Percentiles rank a stretch among this genome's conserved stretches.
These are phyloP conservation scores for Gossypium davidsonii DNA, from an alignment of 441 rosid genomes.

Conservation along the genomic window DNA sequence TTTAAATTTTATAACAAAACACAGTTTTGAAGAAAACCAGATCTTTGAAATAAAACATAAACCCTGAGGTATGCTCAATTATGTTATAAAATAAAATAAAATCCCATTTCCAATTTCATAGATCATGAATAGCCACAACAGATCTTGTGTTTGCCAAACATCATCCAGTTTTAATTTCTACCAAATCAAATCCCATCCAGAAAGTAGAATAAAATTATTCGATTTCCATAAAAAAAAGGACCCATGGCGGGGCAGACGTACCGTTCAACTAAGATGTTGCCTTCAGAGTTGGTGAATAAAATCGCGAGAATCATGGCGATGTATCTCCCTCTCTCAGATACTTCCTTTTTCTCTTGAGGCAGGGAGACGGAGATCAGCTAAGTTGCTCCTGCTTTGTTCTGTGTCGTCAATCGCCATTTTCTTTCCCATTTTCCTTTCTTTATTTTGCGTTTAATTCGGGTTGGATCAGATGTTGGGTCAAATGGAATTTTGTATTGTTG, in stretches of 20 bases:
- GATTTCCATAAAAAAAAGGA: background rate
- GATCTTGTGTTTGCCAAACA: background rate
- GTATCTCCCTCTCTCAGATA: background rate
- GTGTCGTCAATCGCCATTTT: background rate
- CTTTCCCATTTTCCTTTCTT: too few relatives aligned
- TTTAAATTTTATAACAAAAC: too few relatives aligned
- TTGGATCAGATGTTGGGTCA: too few relatives aligned
- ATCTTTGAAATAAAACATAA: background rate
- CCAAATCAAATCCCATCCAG: background rate
- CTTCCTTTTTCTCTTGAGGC: background rate
- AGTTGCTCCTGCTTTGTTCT: background rate
- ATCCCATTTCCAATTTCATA: background rate
- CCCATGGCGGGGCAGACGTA: conserved; percentile 3
- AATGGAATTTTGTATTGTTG: too few relatives aligned
- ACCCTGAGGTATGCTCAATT: background rate
- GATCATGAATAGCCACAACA: background rate
- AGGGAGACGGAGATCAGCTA: background rate
- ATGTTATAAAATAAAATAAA: background rate
- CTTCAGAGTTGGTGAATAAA: conserved; percentile 73
- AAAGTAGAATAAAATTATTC: background rate
- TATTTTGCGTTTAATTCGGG: too few relatives aligned
- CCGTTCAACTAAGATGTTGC: conserved; percentile 88
- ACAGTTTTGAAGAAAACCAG: background rate
- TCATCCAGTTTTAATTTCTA: background rate
- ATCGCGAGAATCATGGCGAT: conserved; percentile 66